phyloP scores from a whole-genome alignment of 2,329 filamentous ascomycete species.

The Arthrobotrys iridis region DNA sequence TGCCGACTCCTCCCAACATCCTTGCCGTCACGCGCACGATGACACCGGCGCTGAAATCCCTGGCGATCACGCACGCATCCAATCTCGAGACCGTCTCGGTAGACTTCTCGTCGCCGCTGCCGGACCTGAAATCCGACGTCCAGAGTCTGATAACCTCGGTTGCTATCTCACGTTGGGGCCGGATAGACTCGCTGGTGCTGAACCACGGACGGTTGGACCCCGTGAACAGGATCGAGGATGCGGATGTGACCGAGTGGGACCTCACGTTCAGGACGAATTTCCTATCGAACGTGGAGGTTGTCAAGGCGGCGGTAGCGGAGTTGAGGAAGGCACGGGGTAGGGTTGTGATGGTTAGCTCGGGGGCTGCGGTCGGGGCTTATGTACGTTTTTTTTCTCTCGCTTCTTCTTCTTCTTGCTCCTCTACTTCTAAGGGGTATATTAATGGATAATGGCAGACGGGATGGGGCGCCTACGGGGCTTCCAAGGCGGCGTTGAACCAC shows the following conservation, averaged over 20 bases:
- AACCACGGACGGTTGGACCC: slow-evolving; percentile 88
- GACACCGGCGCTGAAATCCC: slow-evolving; percentile 66
- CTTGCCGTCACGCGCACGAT: slow-evolving; percentile 69
- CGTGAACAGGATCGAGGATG: slow-evolving; percentile 75
- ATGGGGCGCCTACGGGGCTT: slow-evolving; percentile 84
- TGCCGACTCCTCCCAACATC: slow-evolving; percentile 66
- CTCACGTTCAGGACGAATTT: slow-evolving; percentile 83
- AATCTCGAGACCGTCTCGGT: slow-evolving; percentile 40
- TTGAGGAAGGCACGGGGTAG: slow-evolving; percentile 74
- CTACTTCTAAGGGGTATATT: not conserved
- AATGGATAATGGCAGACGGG: slow-evolving; percentile 59
- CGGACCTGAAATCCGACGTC: slow-evolving; percentile 32
- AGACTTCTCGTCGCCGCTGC: slow-evolving; percentile 23
- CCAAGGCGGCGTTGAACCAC: slow-evolving; percentile 86
- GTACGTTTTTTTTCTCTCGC: slow-evolving; percentile 59
- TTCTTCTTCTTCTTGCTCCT: not conserved
- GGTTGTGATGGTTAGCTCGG: slow-evolving; percentile 82
- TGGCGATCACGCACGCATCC: slow-evolving; percentile 58
- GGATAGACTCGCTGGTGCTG: slow-evolving; percentile 81
- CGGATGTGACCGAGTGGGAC: slow-evolving; percentile 76
- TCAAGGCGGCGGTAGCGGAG: slow-evolving; percentile 76
- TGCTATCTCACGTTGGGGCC: slow-evolving; percentile 69
- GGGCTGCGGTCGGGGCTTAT: slow-evolving; percentile 75
- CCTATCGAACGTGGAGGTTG: slow-evolving; percentile 81
- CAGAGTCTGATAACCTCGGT: slow-evolving; percentile 61